Evolutionary conservation across 176 grass and related monocot genomes (phyloP).

Genomic region (Carex myosuroides): DNA sequence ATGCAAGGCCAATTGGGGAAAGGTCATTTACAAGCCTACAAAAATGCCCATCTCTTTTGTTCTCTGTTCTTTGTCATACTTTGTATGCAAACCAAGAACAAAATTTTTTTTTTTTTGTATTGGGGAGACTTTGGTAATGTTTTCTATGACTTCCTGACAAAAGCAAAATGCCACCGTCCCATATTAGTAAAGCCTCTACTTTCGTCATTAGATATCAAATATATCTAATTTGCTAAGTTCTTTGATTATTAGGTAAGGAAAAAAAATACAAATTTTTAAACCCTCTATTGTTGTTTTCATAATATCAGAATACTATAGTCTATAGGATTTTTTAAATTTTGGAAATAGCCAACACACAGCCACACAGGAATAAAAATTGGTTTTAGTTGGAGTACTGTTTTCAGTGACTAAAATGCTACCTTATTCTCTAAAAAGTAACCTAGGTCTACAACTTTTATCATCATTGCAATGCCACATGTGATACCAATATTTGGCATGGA

Average conservation of each 20-base stretch:
- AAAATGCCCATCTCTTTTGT: slow-evolving; percentile 17
- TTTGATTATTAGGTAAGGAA: background rate
- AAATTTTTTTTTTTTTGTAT: background rate
- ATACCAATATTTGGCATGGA: background rate
- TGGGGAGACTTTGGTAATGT: background rate
- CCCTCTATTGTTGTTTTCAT: background rate
- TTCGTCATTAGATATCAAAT: background rate
- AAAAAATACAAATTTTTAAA: background rate
- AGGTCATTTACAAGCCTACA: slow-evolving; percentile 20
- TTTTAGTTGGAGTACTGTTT: background rate
- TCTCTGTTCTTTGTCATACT: slow-evolving; percentile 8
- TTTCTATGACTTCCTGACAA: background rate
- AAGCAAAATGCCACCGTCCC: background rate
- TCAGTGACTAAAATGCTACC: background rate
- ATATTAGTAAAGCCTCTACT: background rate
- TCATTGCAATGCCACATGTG: background rate
- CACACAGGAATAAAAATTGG: background rate
- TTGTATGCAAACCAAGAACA: background rate
- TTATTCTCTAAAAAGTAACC: background rate
- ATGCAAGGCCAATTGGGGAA: background rate
- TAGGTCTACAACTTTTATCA: background rate
- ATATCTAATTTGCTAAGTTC: background rate
- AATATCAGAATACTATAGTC: background rate
- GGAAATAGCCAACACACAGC: background rate
- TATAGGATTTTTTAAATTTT: background rate